A percentile compares a stretch with the other conserved stretches of the same genome.
These are phyloP conservation scores for Wilcoxina mikolae DNA, from an alignment of 495 filamentous ascomycete genomes.

Conservation along the genomic window DNA sequence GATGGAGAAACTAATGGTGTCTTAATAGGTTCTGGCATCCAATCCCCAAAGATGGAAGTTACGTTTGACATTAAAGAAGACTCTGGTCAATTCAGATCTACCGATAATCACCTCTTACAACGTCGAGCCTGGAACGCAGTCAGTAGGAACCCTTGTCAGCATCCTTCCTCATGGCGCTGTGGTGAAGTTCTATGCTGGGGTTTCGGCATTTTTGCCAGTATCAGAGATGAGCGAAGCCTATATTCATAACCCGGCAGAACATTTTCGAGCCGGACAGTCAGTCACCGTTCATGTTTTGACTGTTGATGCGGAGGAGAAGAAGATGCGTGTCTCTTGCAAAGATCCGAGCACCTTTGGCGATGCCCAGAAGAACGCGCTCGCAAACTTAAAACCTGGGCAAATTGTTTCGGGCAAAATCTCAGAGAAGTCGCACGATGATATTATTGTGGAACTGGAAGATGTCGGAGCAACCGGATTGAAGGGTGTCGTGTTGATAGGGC, in stretches of 20 bases:
- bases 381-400: slow-evolving; percentile 52
- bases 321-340: slow-evolving; percentile 84
- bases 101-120: slow-evolving; percentile 61
- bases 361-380: slow-evolving; percentile 58
- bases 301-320: slow-evolving; percentile 52
- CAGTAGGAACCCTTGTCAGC: slow-evolving; percentile 71
- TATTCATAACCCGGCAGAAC: slow-evolving; percentile 72
- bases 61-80: slow-evolving; percentile 86
- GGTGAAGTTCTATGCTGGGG: slow-evolving; percentile 76
- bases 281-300: slow-evolving; percentile 72
- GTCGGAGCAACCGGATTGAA: slow-evolving; percentile 42
- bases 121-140: slow-evolving; percentile 55
- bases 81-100: slow-evolving; percentile 71
- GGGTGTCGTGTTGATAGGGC: slow-evolving; percentile 56
- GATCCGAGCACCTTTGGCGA: slow-evolving; percentile 62
- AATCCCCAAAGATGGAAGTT: slow-evolving; percentile 62
- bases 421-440: slow-evolving; percentile 67
- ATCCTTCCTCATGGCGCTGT: slow-evolving; percentile 64
- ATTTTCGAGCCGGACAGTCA: slow-evolving; percentile 81
- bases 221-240: slow-evolving; percentile 96
- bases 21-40: slow-evolving; percentile 46
- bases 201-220: slow-evolving; percentile 75
- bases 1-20: slow-evolving; percentile 3
- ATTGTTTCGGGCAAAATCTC: slow-evolving; percentile 63
- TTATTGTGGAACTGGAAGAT: slow-evolving; percentile 59